Conservation (phyloP, 2,329 filamentous ascomycete genomes). For the Grosmannia serpens region DNA sequence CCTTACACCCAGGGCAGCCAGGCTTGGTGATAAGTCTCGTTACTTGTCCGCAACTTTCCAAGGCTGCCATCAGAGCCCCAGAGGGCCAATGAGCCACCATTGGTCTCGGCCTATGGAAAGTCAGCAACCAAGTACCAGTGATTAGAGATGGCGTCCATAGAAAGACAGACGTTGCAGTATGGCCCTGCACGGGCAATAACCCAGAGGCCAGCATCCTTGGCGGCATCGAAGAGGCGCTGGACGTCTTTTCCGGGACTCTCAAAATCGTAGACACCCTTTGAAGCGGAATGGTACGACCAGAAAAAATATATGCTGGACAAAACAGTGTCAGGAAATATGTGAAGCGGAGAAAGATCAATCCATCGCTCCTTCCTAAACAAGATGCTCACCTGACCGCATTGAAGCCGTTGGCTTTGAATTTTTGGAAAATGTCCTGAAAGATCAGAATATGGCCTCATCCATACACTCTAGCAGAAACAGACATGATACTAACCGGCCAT, state of each 20-base stretch:
- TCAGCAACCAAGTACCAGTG: not conserved
- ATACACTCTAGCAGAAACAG: not conserved
- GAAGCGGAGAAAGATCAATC: not conserved
- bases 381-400: constrained; percentile 45
- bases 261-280: constrained; percentile 60
- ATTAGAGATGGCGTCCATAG: constrained; percentile 16
- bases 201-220: constrained; percentile 62
- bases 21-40: constrained; percentile 49
- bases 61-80: constrained; percentile 59
- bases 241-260: constrained; percentile 40
- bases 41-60: constrained; percentile 51
- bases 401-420: constrained; percentile 71
- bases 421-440: constrained; percentile 45
- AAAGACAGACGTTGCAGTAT: constrained; percentile 27
- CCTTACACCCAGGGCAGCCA: constrained; percentile 10
- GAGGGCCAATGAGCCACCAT: constrained; percentile 69
- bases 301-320: constrained; percentile 31
- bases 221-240: constrained; percentile 66
- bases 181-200: constrained; percentile 49
- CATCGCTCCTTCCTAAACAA: not conserved
- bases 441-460: constrained; percentile 7
- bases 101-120: constrained; percentile 59
- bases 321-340: not conserved
- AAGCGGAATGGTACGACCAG: constrained; percentile 48
- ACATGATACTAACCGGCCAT: constrained; percentile 24